These are phyloP conservation scores for Neurospora discreta DNA, from an alignment of 495 filamentous ascomycete species.

Conservation along the genomic window DNA sequence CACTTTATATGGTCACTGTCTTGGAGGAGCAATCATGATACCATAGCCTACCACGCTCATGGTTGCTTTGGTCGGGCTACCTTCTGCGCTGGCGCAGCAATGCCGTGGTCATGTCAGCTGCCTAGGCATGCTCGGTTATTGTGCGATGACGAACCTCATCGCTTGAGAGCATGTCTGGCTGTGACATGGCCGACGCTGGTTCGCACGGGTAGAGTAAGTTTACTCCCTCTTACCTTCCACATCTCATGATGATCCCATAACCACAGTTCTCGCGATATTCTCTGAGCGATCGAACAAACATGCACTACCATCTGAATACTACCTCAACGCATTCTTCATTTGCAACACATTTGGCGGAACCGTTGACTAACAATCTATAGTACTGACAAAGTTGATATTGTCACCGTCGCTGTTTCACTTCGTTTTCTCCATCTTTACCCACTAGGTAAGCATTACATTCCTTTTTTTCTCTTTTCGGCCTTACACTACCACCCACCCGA, in stretches of 20 bases:
- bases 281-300: conserved; percentile 93
- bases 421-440: not conserved
- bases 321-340: conserved; percentile 13
- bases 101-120: not conserved
- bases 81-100: not conserved
- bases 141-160: not conserved
- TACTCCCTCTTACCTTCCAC: not conserved
- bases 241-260: conserved; percentile 43
- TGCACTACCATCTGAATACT: conserved; percentile 98
- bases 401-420: not conserved
- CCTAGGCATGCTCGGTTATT: not conserved
- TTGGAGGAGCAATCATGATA: not conserved
- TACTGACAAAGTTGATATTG: not conserved
- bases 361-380: conserved; percentile 10
- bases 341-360: conserved; percentile 7
- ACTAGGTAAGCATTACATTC: conserved; percentile 10
- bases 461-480: not conserved
- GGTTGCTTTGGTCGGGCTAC: not conserved
- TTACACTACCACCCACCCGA: not conserved
- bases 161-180: not conserved
- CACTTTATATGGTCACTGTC: not conserved
- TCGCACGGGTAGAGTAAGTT: conserved; percentile 7
- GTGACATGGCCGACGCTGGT: not conserved
- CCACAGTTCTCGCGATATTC: conserved; percentile 56
- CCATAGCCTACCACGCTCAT: not conserved